Conservation (phyloP, 352 stramenopile genomes). For the Pythium folliculosum region DNA sequence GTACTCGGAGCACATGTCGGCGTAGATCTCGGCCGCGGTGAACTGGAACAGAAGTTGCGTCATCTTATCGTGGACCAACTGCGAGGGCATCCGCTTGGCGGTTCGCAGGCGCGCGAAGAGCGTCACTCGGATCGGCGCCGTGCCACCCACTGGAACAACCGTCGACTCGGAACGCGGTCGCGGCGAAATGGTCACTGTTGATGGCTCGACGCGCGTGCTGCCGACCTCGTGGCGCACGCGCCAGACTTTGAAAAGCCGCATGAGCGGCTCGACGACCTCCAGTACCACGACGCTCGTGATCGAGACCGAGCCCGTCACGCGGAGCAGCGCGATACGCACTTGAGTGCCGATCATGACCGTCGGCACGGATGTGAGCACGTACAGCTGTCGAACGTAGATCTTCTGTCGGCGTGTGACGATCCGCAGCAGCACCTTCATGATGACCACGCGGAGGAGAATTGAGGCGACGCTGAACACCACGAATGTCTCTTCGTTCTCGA, state of each 20-base stretch:
- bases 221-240: conserved; percentile 9
- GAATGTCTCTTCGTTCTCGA: conserved; percentile 1
- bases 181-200: too few relatives aligned
- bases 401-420: background rate
- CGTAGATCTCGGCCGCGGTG: too few relatives aligned
- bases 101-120: too few relatives aligned
- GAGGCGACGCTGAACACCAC: conserved; percentile 13
- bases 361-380: conserved; percentile 11
- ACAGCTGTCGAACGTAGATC: conserved; percentile 4
- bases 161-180: too few relatives aligned
- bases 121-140: too few relatives aligned
- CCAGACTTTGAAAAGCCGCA: conserved; percentile 20
- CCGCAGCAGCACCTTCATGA: conserved; percentile 13
- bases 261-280: conserved; percentile 4
- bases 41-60: conserved; percentile 18
- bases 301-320: conserved; percentile 5
- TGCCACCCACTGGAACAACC: too few relatives aligned
- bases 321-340: conserved; percentile 16
- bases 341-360: conserved; percentile 27
- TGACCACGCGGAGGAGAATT: background rate
- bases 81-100: background rate
- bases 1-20: conserved; percentile 47
- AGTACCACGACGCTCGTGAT: conserved; percentile 8
- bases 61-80: background rate
- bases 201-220: background rate